A percentile compares a stretch with the other conserved stretches of the same genome.
Evolutionary conservation across 2,329 filamentous ascomycete species (phyloP).

Genomic region (Beauveria pseudobassiana): DNA sequence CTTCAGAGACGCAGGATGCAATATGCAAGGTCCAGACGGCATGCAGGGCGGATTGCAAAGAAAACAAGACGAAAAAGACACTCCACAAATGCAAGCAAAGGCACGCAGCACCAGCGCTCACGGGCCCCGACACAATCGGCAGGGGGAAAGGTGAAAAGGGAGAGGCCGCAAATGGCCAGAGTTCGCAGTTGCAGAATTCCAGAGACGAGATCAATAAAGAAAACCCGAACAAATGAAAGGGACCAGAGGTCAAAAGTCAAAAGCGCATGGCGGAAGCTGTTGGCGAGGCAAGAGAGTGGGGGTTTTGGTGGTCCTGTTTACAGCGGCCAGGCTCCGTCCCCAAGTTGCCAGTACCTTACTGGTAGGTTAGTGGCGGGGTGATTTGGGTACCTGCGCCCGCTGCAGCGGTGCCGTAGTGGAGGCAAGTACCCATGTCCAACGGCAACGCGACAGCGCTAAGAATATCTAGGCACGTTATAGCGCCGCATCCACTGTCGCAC

Average conservation of each 20-base stretch:
- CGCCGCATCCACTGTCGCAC: background rate
- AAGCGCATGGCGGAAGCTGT: background rate
- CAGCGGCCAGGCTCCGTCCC: background rate
- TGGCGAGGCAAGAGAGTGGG: constrained; percentile 7
- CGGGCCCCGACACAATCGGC: background rate
- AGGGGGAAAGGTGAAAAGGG: background rate
- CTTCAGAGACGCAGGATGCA: background rate
- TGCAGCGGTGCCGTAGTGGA: background rate
- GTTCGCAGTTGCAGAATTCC: background rate
- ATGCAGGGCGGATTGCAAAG: constrained; percentile 1
- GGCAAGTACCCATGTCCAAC: background rate
- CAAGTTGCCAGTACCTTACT: background rate
- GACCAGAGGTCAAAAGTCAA: background rate
- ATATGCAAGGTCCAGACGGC: background rate
- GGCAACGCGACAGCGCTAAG: background rate
- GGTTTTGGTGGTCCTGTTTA: constrained; percentile 1
- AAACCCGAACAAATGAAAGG: background rate
- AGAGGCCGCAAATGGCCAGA: background rate
- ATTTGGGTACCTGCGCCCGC: background rate
- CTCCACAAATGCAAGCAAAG: constrained; percentile 6
- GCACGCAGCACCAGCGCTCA: background rate
- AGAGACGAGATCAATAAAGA: background rate
- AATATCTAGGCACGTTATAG: background rate
- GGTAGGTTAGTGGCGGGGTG: background rate
- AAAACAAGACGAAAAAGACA: constrained; percentile 14